These are phyloP conservation scores for Prunus mume DNA, from an alignment of 306 rosid species.

Conservation along the genomic window DNA sequence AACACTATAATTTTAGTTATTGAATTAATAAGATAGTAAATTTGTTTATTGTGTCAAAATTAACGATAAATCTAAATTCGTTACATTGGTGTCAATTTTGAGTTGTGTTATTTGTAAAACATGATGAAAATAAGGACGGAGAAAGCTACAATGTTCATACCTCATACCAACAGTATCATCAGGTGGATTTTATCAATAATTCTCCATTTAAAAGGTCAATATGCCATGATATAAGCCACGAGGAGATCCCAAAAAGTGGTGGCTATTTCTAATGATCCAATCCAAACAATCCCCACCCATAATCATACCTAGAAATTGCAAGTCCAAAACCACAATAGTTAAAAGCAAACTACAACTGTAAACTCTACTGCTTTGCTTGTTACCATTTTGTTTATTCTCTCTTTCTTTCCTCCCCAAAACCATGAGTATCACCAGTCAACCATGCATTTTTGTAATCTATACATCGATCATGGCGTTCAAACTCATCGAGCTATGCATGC, in stretches of 20 bases:
- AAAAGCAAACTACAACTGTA: neutral
- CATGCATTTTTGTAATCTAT: neutral
- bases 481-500: slow-evolving; percentile 5
- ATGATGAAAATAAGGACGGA: neutral
- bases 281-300: neutral
- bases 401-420: neutral
- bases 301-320: neutral
- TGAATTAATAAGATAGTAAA: too few species aligned
- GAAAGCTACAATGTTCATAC: neutral
- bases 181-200: neutral
- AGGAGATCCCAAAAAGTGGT: slow-evolving; percentile 2
- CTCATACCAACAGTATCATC: neutral
- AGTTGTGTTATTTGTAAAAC: neutral
- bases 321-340: neutral
- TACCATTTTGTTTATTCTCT: neutral
- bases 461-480: slow-evolving; percentile 5
- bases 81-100: too few species aligned
- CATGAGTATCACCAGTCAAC: slow-evolving; percentile 6
- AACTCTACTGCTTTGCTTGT: neutral
- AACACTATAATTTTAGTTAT: too few species aligned
- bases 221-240: slow-evolving; percentile 22
- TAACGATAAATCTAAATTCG: too few species aligned
- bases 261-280: slow-evolving; percentile 7
- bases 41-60: too few species aligned
- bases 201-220: slow-evolving; percentile 17